Evolutionary conservation across 1,284 basidiomycete species (phyloP).

Genomic region (Ustilago esculenta): DNA sequence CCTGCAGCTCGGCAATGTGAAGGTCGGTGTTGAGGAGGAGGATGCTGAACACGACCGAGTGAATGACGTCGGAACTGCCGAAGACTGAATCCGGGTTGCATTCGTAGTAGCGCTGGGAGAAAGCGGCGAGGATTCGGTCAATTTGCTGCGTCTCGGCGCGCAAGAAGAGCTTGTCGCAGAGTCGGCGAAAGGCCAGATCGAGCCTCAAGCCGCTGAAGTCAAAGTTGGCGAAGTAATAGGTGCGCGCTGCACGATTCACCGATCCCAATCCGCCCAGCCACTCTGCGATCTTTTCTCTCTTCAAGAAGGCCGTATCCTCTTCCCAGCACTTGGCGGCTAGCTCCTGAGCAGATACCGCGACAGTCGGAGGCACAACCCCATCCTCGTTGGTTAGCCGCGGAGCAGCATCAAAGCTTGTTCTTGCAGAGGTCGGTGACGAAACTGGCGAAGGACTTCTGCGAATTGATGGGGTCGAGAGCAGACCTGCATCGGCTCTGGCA

Average conservation of each 20-base stretch:
- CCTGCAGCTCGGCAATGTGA: conserved; percentile 88
- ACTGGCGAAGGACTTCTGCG: conserved; percentile 19
- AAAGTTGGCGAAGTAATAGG: conserved; percentile 85
- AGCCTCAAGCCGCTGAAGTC: conserved; percentile 84
- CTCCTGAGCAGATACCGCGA: conserved; percentile 65
- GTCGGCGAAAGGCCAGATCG: conserved; percentile 86
- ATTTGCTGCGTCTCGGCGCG: conserved; percentile 98
- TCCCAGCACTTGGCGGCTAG: conserved; percentile 82
- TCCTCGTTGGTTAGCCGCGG: conserved; percentile 9
- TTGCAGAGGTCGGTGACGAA: conserved; percentile 19
- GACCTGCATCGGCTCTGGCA: conserved; percentile 1
- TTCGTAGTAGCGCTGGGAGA: conserved; percentile 87
- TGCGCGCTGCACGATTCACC: conserved; percentile 79
- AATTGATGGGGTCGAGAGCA: conserved; percentile 18
- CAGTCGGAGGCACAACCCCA: not conserved
- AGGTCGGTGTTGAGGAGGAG: conserved; percentile 95
- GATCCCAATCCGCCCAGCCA: conserved; percentile 87
- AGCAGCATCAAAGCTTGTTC: conserved; percentile 30
- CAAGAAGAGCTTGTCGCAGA: conserved; percentile 90
- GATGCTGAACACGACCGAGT: conserved; percentile 90
- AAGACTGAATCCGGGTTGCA: conserved; percentile 84
- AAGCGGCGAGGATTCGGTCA: conserved; percentile 91
- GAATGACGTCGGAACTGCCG: conserved; percentile 85
- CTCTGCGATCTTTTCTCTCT: conserved; percentile 91
- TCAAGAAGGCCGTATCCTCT: conserved; percentile 85